Conservation (phyloP, 192 early-diverging fungal genomes). For the Lobulomyces angularis region DNA sequence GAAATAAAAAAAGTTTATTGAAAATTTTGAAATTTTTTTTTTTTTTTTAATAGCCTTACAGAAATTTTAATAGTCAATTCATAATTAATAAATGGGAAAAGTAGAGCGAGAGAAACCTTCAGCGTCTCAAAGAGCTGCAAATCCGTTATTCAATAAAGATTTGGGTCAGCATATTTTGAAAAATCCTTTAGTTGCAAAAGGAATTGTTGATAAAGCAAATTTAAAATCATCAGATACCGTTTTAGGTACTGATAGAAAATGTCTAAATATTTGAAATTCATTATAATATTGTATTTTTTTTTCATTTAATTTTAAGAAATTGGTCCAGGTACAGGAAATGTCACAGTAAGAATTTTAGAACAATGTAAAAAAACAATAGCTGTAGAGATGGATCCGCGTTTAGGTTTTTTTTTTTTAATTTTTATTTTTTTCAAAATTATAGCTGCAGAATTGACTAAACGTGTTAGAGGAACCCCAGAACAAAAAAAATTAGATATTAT, state of each 20-base stretch:
- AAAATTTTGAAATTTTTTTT: too few species aligned
- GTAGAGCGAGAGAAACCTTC: too few species aligned
- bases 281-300: neutral
- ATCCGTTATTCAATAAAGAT: slow-evolving; percentile 91
- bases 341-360: slow-evolving; percentile 86
- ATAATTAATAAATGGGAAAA: too few species aligned
- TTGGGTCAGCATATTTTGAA: slow-evolving; percentile 97
- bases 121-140: slow-evolving; percentile 21
- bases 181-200: slow-evolving; percentile 90
- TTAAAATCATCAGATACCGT: slow-evolving; percentile 35
- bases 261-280: slow-evolving; percentile 8
- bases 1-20: too few species aligned
- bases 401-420: too few species aligned
- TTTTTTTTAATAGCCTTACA: too few species aligned
- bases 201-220: slow-evolving; percentile 91
- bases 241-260: too few species aligned
- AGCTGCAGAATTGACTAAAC: slow-evolving; percentile 91
- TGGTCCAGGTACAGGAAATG: slow-evolving; percentile 97
- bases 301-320: slow-evolving; percentile 50
- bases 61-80: too few species aligned
- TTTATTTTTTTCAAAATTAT: too few species aligned
- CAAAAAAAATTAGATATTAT: slow-evolving; percentile 81
- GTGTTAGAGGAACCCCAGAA: slow-evolving; percentile 84
- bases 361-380: slow-evolving; percentile 87
- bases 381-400: slow-evolving; percentile 90